Base-by-base conservation (phyloP, 2,329 filamentous ascomycete genomes). In the Talaromyces sp. region DNA sequence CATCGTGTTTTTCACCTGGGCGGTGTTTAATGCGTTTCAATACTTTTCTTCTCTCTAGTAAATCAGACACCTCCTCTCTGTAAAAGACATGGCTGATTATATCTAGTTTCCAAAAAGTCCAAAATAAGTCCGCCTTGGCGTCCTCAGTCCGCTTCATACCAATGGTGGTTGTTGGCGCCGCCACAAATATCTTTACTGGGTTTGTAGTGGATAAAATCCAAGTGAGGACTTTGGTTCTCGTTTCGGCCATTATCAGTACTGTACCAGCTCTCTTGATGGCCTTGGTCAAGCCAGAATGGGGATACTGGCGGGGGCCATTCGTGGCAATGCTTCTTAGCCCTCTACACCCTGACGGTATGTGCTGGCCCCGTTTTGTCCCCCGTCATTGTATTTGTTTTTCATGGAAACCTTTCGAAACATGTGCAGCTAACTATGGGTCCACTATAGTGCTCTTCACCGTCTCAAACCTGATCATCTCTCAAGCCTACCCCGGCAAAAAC, bases 401-500 rank as follows among this genome's bases (percentile, higher is more conserved):
- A 10, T 56, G 14, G 27, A 2, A 18, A 23, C 18, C 5, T 27
- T 18, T 34, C 44, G 44, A 47, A 47, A 27, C n/a, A 47, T 47
- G 12, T 23, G 23, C 12, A 40, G 23, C 23, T 18, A 6, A 59
- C 18, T 53, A 18, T 54, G 23, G 6, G 12, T 68, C 76, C 54
- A 27, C 7, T 34, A 7, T 27, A 57, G 55, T 83, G 0, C 73
- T 87, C 5, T 87, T 85, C 68, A 86, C 82, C 0, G 79, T 87
- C 2, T 82, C 80, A 0, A 75, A 83, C 28, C 77, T 87, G 14
- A 72, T 87, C 5, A 79, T 87, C 8, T 78, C 79, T 0, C 80
- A 83, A 12, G 78, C 76, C 3, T 87, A 87, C 64, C 81, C 83
- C 0, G 75, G 79, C 10, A 73, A 84, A 10, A 85, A 79, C 0